These are phyloP conservation scores for Mycena sp. DNA, from an alignment of 1,284 basidiomycete species.

Conservation along the genomic window DNA sequence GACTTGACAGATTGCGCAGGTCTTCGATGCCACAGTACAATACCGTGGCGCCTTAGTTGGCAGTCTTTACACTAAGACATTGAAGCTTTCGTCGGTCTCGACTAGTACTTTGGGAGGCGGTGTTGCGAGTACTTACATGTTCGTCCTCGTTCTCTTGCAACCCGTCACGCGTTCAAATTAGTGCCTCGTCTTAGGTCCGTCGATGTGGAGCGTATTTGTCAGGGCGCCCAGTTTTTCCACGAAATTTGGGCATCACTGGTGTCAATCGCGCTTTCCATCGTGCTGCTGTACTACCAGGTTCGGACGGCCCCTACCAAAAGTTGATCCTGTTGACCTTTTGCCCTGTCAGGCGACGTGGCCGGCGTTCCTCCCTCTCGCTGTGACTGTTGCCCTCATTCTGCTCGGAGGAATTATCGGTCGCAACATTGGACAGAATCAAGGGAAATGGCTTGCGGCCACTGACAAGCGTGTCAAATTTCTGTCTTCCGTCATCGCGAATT, in stretches of 20 bases:
- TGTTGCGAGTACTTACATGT: slow-evolving; percentile 35
- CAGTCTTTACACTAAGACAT: slow-evolving; percentile 31
- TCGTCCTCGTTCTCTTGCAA: not conserved
- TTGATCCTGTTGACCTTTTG: not conserved
- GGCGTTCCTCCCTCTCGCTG: slow-evolving; percentile 25
- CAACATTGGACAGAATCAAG: slow-evolving; percentile 31
- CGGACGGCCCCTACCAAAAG: not conserved
- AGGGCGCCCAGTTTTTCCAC: slow-evolving; percentile 36
- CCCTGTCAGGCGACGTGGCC: slow-evolving; percentile 22
- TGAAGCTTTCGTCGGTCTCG: slow-evolving; percentile 25
- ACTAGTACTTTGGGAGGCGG: slow-evolving; percentile 25
- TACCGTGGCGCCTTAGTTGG: slow-evolving; percentile 23
- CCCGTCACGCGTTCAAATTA: not conserved
- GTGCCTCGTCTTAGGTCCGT: slow-evolving; percentile 31
- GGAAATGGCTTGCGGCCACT: slow-evolving; percentile 35
- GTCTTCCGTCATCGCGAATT: slow-evolving; percentile 13
- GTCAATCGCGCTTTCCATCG: slow-evolving; percentile 33
- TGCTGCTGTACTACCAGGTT: slow-evolving; percentile 36
- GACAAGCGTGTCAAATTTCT: slow-evolving; percentile 38
- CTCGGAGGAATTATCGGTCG: slow-evolving; percentile 25
- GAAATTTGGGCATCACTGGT: slow-evolving; percentile 36
- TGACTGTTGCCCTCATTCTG: slow-evolving; percentile 19
- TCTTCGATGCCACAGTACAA: slow-evolving; percentile 5
- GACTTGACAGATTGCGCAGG: too few relatives aligned
- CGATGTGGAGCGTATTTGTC: slow-evolving; percentile 39